Evolutionary conservation across 1,139 yeast genomes (phyloP), one percentile per base, ranked within the genome.

Genomic region (Candida sanyaensis): DNA sequence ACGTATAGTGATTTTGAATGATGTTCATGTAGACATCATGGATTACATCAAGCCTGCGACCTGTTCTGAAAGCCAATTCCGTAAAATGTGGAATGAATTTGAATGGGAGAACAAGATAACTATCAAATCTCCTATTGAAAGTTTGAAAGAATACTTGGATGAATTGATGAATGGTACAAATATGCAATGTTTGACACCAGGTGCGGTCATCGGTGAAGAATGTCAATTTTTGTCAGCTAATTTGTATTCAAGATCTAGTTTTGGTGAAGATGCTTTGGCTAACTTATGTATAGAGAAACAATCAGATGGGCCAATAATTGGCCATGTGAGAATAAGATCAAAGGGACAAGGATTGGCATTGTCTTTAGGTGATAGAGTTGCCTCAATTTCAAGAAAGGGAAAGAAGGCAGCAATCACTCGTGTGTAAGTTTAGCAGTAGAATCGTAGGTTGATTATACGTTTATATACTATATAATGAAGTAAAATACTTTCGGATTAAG

Each of bases 71-170:
- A 83, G 85, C 45, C 87, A 83, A 57, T 95, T 95, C 88, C 88
- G 99, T 62, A 83, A 85, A 60, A 92, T 92, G 98, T 95, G 99
- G 99, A 89, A 91, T 66, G 98, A 92, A 67, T 95, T 95, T 65
- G 99, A 95, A 72, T 95, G 99, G 99, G 99, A 95, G 70, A 95
- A 95, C 73, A 95, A 95, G 75, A 93, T 95, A 62, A 88, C 93
- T 53, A 88, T 95, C 64, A 86, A 88, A 59, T 84, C 96, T 2
- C 77, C 76, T 48, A 77, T 86, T 60, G 70, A 80, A 39, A 73
- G 92, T 1, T 78, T 95, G 63, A 86, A 86, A 63, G 89, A 83
- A 44, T 95, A 90, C 70, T 77, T 95, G 66, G 87, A 85, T 50
- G 86, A 81, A 60, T 74, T 95, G 61, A 76, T 90, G 72, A 76